Percentiles rank a stretch among this genome's conserved stretches.
Conservation (phyloP, 164 flowering plant genomes). For the Brasenia schreberi region DNA sequence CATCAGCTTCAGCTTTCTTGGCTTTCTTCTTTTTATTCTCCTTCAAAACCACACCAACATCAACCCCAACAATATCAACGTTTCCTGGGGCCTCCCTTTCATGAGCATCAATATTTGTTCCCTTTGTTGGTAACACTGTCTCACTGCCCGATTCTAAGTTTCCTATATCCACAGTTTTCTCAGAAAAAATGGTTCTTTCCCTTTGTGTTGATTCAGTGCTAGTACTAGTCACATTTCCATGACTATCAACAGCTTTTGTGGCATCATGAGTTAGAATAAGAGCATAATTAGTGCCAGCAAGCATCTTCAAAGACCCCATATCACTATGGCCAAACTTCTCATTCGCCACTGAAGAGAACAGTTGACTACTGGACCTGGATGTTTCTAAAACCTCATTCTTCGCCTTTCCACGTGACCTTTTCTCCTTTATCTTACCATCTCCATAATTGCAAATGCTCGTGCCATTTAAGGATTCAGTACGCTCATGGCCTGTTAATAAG, state of each 20-base stretch:
- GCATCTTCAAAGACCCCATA: too few relatives aligned
- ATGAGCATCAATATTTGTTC: slow-evolving; percentile 4
- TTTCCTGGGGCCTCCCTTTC: slow-evolving; percentile 5
- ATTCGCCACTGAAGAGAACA: background rate
- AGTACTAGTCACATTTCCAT: background rate
- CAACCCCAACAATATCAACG: slow-evolving; percentile 6
- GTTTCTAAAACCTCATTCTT: background rate
- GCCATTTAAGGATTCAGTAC: background rate
- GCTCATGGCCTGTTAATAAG: background rate
- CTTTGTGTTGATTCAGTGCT: slow-evolving; percentile 1
- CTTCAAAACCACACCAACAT: slow-evolving; percentile 9
- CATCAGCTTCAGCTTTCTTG: slow-evolving; percentile 16
- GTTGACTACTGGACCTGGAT: background rate
- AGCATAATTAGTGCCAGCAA: too few relatives aligned
- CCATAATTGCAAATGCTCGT: background rate
- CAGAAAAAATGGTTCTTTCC: slow-evolving; percentile 4
- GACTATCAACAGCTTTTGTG: background rate
- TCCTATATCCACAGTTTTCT: slow-evolving; percentile 5
- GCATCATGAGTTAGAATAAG: background rate
- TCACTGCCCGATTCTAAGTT: slow-evolving; percentile 1
- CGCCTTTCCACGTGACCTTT: background rate
- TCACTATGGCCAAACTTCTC: too few relatives aligned
- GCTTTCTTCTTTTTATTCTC: slow-evolving; percentile 21
- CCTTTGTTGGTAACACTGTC: background rate
- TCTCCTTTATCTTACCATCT: background rate